A percentile compares a stretch with the other conserved stretches of the same genome.
phyloP scores from a whole-genome alignment of 345 rosid species.

The Microcos paniculata region DNA sequence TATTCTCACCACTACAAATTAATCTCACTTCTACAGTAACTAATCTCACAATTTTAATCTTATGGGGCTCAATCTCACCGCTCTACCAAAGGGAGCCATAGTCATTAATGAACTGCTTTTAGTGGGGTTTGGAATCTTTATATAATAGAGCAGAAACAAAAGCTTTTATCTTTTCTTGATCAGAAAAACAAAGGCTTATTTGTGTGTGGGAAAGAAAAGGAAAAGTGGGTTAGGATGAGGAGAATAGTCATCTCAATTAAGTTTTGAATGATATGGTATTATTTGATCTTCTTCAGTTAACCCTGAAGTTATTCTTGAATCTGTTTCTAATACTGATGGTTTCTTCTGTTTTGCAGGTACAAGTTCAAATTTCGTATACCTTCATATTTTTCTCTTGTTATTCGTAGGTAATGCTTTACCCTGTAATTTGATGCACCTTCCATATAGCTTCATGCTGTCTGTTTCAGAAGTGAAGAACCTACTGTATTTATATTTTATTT shows the following conservation, averaged over 20 bases:
- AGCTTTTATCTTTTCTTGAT: not conserved
- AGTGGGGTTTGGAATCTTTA: not conserved
- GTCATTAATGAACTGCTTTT: not conserved
- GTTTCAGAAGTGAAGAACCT: conserved; percentile 4
- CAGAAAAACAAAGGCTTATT: not conserved
- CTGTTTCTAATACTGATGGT: conserved; percentile 6
- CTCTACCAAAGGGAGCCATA: no score
- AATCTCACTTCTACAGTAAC: no score
- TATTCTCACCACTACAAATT: no score
- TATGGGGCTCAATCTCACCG: no score
- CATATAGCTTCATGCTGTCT: not conserved
- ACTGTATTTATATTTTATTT: not conserved
- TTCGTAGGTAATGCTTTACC: conserved; percentile 63
- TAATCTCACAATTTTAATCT: no score
- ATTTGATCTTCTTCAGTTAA: not conserved
- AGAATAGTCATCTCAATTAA: not conserved
- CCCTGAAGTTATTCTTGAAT: not conserved
- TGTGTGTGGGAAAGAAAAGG: not conserved
- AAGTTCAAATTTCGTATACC: conserved; percentile 91
- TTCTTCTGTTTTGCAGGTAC: conserved; percentile 65
- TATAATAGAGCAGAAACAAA: not conserved
- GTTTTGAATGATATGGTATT: not conserved
- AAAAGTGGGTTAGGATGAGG: not conserved
- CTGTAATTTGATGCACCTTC: not conserved
- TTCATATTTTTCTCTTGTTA: conserved; percentile 91